These are phyloP conservation scores for Eutrema japonicum DNA, from an alignment of 345 rosid species.

Conservation along the genomic window DNA sequence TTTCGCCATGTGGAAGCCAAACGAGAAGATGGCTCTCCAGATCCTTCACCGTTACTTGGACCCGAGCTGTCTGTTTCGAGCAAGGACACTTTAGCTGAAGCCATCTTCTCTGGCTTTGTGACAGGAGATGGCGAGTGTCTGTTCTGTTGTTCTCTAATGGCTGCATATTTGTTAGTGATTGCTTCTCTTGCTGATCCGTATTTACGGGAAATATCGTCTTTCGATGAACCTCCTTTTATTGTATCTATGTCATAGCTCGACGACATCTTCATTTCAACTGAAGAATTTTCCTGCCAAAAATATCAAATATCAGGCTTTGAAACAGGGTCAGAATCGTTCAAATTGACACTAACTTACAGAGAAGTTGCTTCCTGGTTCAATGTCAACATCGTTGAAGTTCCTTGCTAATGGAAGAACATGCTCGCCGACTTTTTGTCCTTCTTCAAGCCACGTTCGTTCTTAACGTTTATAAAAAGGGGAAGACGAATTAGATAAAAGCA, in stretches of 20 bases:
- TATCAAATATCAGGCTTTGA: slow-evolving; percentile 11
- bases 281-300: slow-evolving; percentile 58
- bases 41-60: slow-evolving; percentile 26
- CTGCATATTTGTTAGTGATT: slow-evolving; percentile 83
- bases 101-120: slow-evolving; percentile 54
- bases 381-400: slow-evolving; percentile 74
- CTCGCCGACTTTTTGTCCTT: slow-evolving; percentile 87
- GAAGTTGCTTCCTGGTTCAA: slow-evolving; percentile 60
- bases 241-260: slow-evolving; percentile 47
- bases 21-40: slow-evolving; percentile 55
- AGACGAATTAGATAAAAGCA: neutral
- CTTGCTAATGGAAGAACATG: slow-evolving; percentile 89
- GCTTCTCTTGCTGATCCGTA: slow-evolving; percentile 77
- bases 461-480: slow-evolving; percentile 35
- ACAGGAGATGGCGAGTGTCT: slow-evolving; percentile 55
- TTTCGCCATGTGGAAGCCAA: slow-evolving; percentile 76
- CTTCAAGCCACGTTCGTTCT: slow-evolving; percentile 87
- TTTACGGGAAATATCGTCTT: slow-evolving; percentile 65
- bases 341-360: slow-evolving; percentile 46
- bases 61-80: slow-evolving; percentile 57
- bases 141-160: slow-evolving; percentile 68
- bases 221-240: slow-evolving; percentile 53
- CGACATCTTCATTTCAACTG: slow-evolving; percentile 72
- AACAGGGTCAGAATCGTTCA: neutral
- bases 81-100: slow-evolving; percentile 81